Base-by-base conservation (phyloP, 2,329 filamentous ascomycete genomes). In the Pseudocercospora vitis region DNA sequence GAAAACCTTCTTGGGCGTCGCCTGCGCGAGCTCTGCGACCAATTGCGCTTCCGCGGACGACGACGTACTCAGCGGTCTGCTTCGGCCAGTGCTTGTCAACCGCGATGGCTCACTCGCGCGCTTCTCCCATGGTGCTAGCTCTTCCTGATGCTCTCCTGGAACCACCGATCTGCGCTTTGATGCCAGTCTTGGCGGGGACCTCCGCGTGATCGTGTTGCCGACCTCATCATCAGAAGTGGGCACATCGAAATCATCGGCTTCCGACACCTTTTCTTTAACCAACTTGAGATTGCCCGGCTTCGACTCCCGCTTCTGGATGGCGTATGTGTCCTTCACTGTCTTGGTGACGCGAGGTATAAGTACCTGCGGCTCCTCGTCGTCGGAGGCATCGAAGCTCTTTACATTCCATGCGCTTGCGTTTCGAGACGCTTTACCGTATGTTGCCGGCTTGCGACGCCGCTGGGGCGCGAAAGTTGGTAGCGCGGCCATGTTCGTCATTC, bases 191-290 rank as follows among this genome's bases (percentile, higher is more conserved):
- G 53, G 56, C 8, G 61, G 58, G 4, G 62, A 53, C 7, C 42
- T 40, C 3, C 54, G 60, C 48, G 40, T 58, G 31, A 63, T 51
- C 21, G 46, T 57, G 4, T 55, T 52, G 4, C 60, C 52, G 3
- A 47, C 44, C n/a, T 70, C 69, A 5, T 71, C 69, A 19, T 68
- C 67, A 2, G 69, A 59, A 23, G 59, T 60, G 3, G 75, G 74
- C 16, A 77, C 68, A 56, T 78, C 75, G 60, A 76, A 78, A 14
- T 73, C 61, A 31, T 70, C 68, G 12, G 56, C 56, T 47, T 57
- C 56, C 39, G 56, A 60, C 19, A 53, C 28, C 4, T 47, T 53
- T 29, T 40, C 44, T 33, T 55, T 61, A 28, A 40, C 26, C 18
- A 55, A 32, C 47, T 53, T 61, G 19, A 33, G 49, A 7, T 50